These are phyloP conservation scores for Yamadazyma tumulicola DNA, from an alignment of 805 yeast genomes.

Conservation along the genomic window DNA sequence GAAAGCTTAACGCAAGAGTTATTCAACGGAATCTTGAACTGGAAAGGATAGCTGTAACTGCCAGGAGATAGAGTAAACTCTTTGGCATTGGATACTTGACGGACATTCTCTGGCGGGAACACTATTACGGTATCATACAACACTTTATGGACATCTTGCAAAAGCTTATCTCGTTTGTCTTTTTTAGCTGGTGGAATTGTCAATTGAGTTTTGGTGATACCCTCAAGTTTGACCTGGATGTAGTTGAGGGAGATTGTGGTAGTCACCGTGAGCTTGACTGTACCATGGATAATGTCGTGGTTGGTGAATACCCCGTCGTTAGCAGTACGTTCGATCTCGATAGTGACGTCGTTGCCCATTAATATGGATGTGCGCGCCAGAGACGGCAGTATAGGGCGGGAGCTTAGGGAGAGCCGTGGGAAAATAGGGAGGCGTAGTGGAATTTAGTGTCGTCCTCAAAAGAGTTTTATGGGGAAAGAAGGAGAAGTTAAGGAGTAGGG, in stretches of 20 bases:
- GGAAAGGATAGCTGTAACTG: constrained; percentile 47
- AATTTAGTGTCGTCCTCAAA: too few species aligned
- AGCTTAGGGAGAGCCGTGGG: too few species aligned
- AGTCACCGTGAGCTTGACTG: constrained; percentile 35
- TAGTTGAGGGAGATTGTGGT: constrained; percentile 41
- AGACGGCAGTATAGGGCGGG: too few species aligned
- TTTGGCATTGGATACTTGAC: constrained; percentile 39
- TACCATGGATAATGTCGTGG: constrained; percentile 42
- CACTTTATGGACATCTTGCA: constrained; percentile 42
- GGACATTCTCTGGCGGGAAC: constrained; percentile 50
- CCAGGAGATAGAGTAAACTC: constrained; percentile 51
- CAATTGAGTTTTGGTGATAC: constrained; percentile 39
- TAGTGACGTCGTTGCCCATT: constrained; percentile 20
- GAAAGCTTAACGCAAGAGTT: constrained; percentile 36
- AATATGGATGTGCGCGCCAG: too few species aligned
- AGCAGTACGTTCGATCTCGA: constrained; percentile 28
- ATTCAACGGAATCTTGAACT: constrained; percentile 41
- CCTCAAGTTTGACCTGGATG: constrained; percentile 53
- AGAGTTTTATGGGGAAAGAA: too few species aligned
- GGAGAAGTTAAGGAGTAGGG: too few species aligned
- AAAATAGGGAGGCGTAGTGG: too few species aligned
- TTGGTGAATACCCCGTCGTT: constrained; percentile 46
- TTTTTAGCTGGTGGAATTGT: constrained; percentile 19
- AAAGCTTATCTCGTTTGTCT: constrained; percentile 15
- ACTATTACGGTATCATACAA: constrained; percentile 48